These are phyloP conservation scores for Metarhizium rileyi DNA, from an alignment of 2,329 filamentous ascomycete genomes.

Conservation along the genomic window DNA sequence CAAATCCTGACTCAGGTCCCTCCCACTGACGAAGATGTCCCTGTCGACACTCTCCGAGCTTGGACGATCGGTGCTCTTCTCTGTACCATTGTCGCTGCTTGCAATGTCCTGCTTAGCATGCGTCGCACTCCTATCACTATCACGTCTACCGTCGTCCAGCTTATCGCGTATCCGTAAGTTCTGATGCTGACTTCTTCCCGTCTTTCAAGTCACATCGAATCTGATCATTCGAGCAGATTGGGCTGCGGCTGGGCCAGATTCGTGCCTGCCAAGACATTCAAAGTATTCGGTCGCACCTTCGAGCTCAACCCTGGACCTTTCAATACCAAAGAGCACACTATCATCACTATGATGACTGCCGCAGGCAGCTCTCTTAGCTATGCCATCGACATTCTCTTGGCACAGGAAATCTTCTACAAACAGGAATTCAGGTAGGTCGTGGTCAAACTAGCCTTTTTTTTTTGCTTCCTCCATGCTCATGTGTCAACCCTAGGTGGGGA, in stretches of 20 bases:
- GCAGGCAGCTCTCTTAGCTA: conserved; percentile 25
- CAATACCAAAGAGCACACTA: conserved; percentile 39
- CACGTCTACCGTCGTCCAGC: conserved; percentile 43
- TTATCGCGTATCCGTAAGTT: conserved; percentile 39
- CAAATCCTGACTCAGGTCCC: conserved; percentile 12
- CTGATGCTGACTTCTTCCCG: background rate
- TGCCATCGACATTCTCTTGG: conserved; percentile 31
- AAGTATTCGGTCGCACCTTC: conserved; percentile 21
- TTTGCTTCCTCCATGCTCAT: background rate
- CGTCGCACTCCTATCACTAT: conserved; percentile 42
- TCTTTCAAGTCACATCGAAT: background rate
- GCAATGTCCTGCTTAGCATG: conserved; percentile 44
- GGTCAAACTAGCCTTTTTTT: background rate
- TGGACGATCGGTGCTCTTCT: conserved; percentile 49
- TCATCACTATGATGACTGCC: conserved; percentile 37
- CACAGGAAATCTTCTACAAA: conserved; percentile 37
- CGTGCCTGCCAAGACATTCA: conserved; percentile 21
- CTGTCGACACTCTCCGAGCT: conserved; percentile 48
- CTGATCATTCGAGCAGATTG: conserved; percentile 10
- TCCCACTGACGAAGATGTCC: conserved; percentile 41
- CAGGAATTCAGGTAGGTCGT: conserved; percentile 34
- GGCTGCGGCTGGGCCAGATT: conserved; percentile 23
- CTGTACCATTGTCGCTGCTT: conserved; percentile 45
- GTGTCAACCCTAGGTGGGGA: conserved; percentile 22
- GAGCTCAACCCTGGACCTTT: conserved; percentile 31